Base-by-base conservation (phyloP, 495 filamentous ascomycete genomes). In the Hypoxylon crocopeplum region DNA sequence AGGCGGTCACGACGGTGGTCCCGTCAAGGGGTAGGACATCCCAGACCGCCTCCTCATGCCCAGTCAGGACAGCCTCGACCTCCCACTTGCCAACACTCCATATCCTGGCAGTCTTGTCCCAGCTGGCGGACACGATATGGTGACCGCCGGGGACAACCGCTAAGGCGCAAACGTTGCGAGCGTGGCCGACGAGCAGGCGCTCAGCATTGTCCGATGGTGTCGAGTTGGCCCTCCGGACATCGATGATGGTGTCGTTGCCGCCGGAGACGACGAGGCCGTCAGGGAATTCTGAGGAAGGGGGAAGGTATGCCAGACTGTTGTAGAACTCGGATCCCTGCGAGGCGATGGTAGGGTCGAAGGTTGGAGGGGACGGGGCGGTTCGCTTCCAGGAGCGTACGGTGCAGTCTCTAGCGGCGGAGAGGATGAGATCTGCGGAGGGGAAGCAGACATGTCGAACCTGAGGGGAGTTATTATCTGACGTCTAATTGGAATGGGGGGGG, bases 361-460 rank as follows among this genome's bases (percentile, higher is more conserved):
- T 72, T 8, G 89, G 88, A 33, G 85, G 92, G 42, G 84, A 48
- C 0, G 69, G 62, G 38, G 67, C 78, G 36, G 85, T 77, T 34
- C 74, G 73, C 61, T 86, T 90, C 95, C 95, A 99, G 38, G 91
- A 71, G 27, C 92, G 87, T 32, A 96, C 93, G 2, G 92, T 96
- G 49, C 85, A 85, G 80, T 98, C 95, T 72, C 95, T 83, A 48
- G 93, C 97, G 16, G 90, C 90, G 10, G 94, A 96, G 52, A 95
- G 71, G 24, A 96, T 75, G 41, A 84, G 74, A 59, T 89, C 84
- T 50, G 89, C 77, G 39, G 79, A 77, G 12, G 93, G 91, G 68
- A 94, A 98, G 69, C 77, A 78, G 59, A 99, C 90, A 58, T 84
- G 86, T 58, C 94, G 91, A 69, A 99, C 94, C 94, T 98, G 64